Evolutionary conservation across 768 basidiomycete species (phyloP), one percentile per base, ranked within the genome.

Genomic region (Pluteus cervinus): DNA sequence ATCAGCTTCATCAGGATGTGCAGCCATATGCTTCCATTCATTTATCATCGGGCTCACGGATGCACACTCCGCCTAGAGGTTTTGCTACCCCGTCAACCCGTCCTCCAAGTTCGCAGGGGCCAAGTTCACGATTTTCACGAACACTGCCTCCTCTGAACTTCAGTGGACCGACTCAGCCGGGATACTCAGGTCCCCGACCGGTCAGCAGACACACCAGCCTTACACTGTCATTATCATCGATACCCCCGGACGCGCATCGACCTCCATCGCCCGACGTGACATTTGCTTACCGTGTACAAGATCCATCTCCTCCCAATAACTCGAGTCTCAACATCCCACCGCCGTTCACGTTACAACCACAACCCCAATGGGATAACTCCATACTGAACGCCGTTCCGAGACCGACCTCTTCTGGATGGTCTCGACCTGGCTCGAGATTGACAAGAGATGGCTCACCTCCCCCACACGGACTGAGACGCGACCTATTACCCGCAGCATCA

Each of bases 321-420:
- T n/a, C 21, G 36, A 25, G 17, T 14, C 32, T 34, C 40, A 30
- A 37, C 39, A 55, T 71, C 39, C 66, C 70, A 11, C 72, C 81
- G 11, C 83, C 82, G 2, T 82, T 76, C 50, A 73, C 78, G 7
- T 60, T 86, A 3, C 77, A 84, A 51, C 83, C 82, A 2, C 62
- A 60, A 36, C 81, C 81, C 1, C 79, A 75, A 36, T 84, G 82
- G 81, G 74, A 79, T 39, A 62, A 58, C 28, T 54, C 61, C 3
- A 50, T 63, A 1, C 71, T 68, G 51, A 40, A 53, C 17, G 52
- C 67, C 7, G 47, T 53, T 43, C 61, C 65, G 5, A 55, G 66
- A 44, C 61, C 66, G 25, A 43, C 48, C 12, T 57, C 66, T 10
- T 55, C 58, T 9, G 48, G 60, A 29, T 65, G 66, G 60, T 58